Conservation (phyloP, 192 early-diverging fungal genomes). For the Tieghemiomyces parasiticus region DNA sequence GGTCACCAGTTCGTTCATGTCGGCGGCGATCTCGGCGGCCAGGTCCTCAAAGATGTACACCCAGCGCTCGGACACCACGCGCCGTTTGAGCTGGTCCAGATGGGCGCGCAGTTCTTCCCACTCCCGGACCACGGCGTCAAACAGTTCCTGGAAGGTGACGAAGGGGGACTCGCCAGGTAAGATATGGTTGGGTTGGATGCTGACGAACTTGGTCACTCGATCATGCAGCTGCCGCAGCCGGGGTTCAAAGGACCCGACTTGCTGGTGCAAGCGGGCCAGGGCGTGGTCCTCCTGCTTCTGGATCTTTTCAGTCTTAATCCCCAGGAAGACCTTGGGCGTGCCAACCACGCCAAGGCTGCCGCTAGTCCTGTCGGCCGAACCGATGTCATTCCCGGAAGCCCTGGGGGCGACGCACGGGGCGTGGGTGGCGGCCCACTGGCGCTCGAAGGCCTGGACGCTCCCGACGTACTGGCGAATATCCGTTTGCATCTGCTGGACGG, state of each 20-base stretch:
- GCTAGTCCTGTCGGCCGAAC: too few species aligned
- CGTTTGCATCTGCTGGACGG: slow-evolving; percentile 6
- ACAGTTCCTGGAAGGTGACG: background rate
- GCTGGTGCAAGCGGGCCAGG: slow-evolving; percentile 9
- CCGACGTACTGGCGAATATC: slow-evolving; percentile 9
- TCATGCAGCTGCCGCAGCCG: slow-evolving; percentile 4
- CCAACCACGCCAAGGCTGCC: too few species aligned
- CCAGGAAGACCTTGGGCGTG: background rate
- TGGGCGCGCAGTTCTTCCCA: slow-evolving; percentile 1
- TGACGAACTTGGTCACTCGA: background rate
- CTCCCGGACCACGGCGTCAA: background rate
- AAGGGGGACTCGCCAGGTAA: background rate
- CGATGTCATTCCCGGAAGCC: too few species aligned
- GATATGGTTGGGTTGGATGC: background rate
- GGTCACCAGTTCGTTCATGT: background rate
- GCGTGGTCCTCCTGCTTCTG: slow-evolving; percentile 11
- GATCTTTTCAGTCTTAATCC: slow-evolving; percentile 3
- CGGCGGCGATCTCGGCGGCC: slow-evolving; percentile 5
- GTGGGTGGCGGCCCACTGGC: slow-evolving; percentile 9
- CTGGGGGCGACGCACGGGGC: background rate
- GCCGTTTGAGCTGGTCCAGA: slow-evolving; percentile 6
- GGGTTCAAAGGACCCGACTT: slow-evolving; percentile 10
- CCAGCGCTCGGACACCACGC: slow-evolving; percentile 8
- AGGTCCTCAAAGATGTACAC: slow-evolving; percentile 9
- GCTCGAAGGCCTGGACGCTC: slow-evolving; percentile 7